phyloP scores from a whole-genome alignment of 495 filamentous ascomycete species.

The Usnea hakonensis region DNA sequence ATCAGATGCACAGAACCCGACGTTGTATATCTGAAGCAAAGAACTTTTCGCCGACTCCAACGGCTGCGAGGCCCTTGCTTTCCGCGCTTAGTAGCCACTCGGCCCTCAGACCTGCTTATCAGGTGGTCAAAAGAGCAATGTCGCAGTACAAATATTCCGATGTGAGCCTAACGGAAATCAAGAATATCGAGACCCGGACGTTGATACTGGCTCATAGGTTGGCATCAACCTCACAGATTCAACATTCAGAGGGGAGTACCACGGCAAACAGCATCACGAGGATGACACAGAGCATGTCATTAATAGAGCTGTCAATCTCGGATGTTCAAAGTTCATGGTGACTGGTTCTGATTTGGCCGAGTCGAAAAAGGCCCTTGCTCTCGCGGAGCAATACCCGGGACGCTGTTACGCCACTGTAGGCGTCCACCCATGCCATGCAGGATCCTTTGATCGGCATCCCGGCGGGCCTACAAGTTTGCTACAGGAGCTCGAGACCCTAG shows the following conservation, averaged over 20 bases:
- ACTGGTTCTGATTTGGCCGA: constrained; percentile 85
- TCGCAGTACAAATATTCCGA: constrained; percentile 44
- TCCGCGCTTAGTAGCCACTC: not conserved
- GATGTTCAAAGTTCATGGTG: constrained; percentile 83
- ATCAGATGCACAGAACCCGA: not conserved
- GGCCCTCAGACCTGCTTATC: not conserved
- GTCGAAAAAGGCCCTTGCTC: constrained; percentile 62
- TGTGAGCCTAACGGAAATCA: constrained; percentile 36
- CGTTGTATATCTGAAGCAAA: not conserved
- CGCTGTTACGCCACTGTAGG: constrained; percentile 83
- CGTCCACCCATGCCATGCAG: constrained; percentile 80
- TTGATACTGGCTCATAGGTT: constrained; percentile 39
- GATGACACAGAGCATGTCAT: constrained; percentile 72
- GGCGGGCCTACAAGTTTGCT: constrained; percentile 51
- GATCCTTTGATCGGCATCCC: constrained; percentile 56
- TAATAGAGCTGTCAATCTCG: constrained; percentile 62
- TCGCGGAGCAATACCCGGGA: constrained; percentile 67
- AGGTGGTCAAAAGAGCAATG: not conserved
- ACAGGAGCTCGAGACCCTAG: constrained; percentile 52
- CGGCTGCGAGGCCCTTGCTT: not conserved
- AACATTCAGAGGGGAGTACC: constrained; percentile 75
- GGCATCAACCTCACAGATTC: constrained; percentile 92
- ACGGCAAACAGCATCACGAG: constrained; percentile 72
- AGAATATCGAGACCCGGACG: no score
- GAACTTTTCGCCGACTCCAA: not conserved